These are phyloP conservation scores for Suillus ampliporus DNA, from an alignment of 768 basidiomycete genomes.

Conservation along the genomic window DNA sequence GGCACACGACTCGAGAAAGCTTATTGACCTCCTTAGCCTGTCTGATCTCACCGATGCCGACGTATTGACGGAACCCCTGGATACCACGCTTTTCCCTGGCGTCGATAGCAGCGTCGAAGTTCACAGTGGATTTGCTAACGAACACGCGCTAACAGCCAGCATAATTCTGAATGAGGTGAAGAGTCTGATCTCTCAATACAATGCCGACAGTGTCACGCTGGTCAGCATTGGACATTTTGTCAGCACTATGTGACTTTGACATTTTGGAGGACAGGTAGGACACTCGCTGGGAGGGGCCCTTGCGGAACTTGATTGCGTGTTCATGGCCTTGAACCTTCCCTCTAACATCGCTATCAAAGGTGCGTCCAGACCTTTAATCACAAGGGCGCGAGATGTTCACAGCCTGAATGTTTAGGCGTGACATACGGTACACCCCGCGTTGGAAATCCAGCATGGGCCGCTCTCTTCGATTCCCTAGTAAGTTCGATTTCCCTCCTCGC, in stretches of 20 bases:
- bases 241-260: not conserved
- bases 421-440: conserved; percentile 39
- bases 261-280: conserved; percentile 37
- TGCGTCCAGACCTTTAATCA: not conserved
- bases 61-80: conserved; percentile 44
- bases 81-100: conserved; percentile 60
- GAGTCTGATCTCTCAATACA: conserved; percentile 42
- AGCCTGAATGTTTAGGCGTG: conserved; percentile 14
- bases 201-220: conserved; percentile 47
- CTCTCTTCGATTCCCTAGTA: conserved; percentile 32
- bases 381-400: not conserved
- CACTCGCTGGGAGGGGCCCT: conserved; percentile 61
- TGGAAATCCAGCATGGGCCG: conserved; percentile 35
- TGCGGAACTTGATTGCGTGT: conserved; percentile 55
- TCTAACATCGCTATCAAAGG: conserved; percentile 37
- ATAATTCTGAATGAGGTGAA: conserved; percentile 51
- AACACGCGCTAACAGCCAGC: conserved; percentile 53
- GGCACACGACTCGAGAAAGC: not conserved
- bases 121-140: conserved; percentile 59
- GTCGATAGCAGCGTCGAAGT: conserved; percentile 48
- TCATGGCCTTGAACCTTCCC: conserved; percentile 54
- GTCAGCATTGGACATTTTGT: conserved; percentile 32
- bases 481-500: conserved; percentile 7
- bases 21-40: conserved; percentile 36
- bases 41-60: conserved; percentile 57